Conservation (phyloP, 164 flowering plant species). For the Magnolia kwangsiensis region DNA sequence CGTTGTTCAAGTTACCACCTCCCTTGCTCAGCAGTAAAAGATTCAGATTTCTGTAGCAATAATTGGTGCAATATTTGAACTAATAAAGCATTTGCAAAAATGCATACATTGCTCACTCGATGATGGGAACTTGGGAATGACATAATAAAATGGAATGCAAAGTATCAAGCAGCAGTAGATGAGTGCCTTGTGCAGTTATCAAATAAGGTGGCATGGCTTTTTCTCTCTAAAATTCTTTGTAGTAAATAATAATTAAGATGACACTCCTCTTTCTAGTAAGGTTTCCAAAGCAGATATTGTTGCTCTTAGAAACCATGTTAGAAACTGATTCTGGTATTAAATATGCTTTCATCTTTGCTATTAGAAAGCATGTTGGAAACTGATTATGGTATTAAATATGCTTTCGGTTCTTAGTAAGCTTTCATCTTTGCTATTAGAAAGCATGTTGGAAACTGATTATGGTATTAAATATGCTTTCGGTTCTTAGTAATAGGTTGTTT, state of each 20-base stretch:
- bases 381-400: neutral
- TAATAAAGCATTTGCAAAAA: too few relatives aligned
- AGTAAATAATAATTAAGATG: neutral
- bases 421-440: neutral
- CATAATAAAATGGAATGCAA: constrained; percentile 55
- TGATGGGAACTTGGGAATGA: constrained; percentile 63
- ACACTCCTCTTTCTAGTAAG: neutral
- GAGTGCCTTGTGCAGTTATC: constrained; percentile 71
- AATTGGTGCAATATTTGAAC: too few relatives aligned
- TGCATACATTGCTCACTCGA: too few relatives aligned
- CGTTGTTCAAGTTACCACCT: too few relatives aligned
- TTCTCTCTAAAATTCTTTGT: neutral
- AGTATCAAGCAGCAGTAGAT: constrained; percentile 65
- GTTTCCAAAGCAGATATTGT: neutral
- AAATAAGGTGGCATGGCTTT: constrained; percentile 44
- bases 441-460: neutral
- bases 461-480: neutral
- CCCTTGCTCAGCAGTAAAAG: too few relatives aligned
- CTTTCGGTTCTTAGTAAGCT: too few relatives aligned
- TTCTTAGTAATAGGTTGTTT: neutral
- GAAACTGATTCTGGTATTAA: too few relatives aligned
- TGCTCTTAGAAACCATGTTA: too few relatives aligned
- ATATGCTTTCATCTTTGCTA: too few relatives aligned
- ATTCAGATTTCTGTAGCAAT: too few relatives aligned
- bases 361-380: too few relatives aligned